These are phyloP conservation scores for Paraleonurus japonicus DNA, from an alignment of 257 asterid species.

Conservation along the genomic window DNA sequence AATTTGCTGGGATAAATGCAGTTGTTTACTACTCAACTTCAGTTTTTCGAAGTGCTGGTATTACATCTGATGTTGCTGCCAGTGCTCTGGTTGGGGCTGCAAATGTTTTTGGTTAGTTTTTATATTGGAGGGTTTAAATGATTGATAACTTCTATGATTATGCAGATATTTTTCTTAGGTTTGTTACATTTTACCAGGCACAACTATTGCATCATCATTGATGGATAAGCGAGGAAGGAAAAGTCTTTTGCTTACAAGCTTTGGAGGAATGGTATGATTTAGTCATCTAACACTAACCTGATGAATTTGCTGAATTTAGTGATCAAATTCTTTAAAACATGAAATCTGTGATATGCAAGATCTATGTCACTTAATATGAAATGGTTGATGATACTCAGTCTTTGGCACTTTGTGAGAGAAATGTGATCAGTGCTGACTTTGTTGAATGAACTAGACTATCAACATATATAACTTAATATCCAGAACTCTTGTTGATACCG, in stretches of 20 bases:
- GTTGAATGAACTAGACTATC: neutral
- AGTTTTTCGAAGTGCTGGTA: slow-evolving; percentile 94
- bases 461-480: neutral
- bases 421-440: neutral
- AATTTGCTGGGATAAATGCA: slow-evolving; percentile 96
- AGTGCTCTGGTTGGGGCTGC: slow-evolving; percentile 99
- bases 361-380: no score
- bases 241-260: slow-evolving; percentile 89
- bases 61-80: slow-evolving; percentile 93
- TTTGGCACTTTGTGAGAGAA: neutral
- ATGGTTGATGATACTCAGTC: neutral
- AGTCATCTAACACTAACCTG: neutral
- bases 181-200: slow-evolving; percentile 48
- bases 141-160: neutral
- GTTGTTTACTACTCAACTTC: slow-evolving; percentile 93
- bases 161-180: slow-evolving; percentile 23
- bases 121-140: slow-evolving; percentile 6
- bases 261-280: slow-evolving; percentile 84
- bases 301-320: neutral
- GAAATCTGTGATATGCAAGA: neutral
- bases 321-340: neutral
- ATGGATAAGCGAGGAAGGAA: slow-evolving; percentile 98
- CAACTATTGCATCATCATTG: slow-evolving; percentile 82
- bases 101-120: slow-evolving; percentile 84
- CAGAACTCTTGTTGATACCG: neutral